Evolutionary conservation across 257 asterid genomes (phyloP).

Genomic region (Nicotiana attenuata): DNA sequence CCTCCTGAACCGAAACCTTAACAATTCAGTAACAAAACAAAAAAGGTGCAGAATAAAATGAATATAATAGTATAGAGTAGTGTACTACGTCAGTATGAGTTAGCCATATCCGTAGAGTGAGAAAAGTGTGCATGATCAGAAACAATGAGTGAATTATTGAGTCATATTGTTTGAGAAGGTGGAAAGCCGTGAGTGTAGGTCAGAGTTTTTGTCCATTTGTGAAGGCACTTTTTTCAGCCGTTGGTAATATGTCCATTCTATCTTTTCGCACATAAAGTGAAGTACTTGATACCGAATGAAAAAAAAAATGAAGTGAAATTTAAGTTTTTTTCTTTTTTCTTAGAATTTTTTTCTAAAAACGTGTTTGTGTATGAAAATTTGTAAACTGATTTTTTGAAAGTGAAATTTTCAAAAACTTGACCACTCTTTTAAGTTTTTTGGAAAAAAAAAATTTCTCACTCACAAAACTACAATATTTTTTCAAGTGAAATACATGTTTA

Average conservation of each 20-base stretch:
- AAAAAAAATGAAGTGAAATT: too few relatives aligned
- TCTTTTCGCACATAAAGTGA: background rate
- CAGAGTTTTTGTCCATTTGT: too few relatives aligned
- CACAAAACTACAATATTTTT: too few relatives aligned
- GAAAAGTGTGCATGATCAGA: background rate
- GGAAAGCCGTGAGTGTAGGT: background rate
- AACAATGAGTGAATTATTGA: background rate
- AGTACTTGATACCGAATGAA: background rate
- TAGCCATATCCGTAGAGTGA: background rate
- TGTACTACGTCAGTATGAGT: background rate
- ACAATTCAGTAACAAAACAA: background rate
- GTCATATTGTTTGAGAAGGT: background rate
- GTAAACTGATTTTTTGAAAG: too few relatives aligned
- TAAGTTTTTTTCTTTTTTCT: too few relatives aligned
- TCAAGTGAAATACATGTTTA: too few relatives aligned
- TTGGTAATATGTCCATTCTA: background rate
- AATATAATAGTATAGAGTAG: background rate
- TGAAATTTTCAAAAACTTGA: too few relatives aligned
- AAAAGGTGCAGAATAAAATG: background rate
- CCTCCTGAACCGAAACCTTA: background rate
- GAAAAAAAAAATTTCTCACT: accelerated
- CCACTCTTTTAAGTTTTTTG: too few relatives aligned
- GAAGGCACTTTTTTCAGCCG: background rate
- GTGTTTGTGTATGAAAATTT: too few relatives aligned
- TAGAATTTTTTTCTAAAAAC: too few relatives aligned